A percentile compares a stretch with the other conserved stretches of the same genome.
These are phyloP conservation scores for Lasiodiplodia sp. DNA, from an alignment of 2,329 filamentous ascomycete genomes.

Conservation along the genomic window DNA sequence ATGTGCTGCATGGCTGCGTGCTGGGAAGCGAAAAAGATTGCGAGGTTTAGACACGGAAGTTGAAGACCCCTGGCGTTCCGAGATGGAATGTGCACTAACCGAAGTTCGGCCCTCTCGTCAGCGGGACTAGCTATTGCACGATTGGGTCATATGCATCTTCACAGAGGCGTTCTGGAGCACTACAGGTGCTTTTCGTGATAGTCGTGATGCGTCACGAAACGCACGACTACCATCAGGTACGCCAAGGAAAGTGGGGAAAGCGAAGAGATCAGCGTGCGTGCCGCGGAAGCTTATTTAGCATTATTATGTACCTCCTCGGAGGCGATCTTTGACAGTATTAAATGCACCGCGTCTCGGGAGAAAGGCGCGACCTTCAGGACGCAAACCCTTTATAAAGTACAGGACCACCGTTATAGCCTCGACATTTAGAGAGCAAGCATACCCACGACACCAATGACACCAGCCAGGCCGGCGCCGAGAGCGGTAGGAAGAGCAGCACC, in stretches of 20 bases:
- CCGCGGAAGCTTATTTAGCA: background rate
- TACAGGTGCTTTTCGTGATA: background rate
- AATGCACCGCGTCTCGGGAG: background rate
- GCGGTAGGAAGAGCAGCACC: conserved; percentile 46
- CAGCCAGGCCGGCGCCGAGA: conserved; percentile 50
- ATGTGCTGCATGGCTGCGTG: background rate
- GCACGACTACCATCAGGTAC: background rate
- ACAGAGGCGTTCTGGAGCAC: background rate
- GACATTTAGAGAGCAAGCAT: conserved; percentile 50
- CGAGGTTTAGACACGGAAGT: background rate
- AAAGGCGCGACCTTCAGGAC: background rate
- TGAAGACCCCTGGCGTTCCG: background rate
- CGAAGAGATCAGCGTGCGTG: conserved; percentile 4
- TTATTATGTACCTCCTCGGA: conserved; percentile 5
- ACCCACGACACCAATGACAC: conserved; percentile 51
- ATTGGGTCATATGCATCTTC: background rate
- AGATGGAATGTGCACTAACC: background rate
- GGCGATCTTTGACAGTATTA: conserved; percentile 4
- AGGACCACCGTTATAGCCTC: background rate
- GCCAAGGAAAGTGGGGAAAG: background rate
- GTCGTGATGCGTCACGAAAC: background rate
- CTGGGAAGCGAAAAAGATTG: background rate
- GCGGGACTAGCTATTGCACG: background rate
- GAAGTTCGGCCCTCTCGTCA: background rate
- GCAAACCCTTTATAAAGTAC: background rate